Conservation (phyloP, 1,139 yeast genomes). For the Kodamaea fungicola region DNA sequence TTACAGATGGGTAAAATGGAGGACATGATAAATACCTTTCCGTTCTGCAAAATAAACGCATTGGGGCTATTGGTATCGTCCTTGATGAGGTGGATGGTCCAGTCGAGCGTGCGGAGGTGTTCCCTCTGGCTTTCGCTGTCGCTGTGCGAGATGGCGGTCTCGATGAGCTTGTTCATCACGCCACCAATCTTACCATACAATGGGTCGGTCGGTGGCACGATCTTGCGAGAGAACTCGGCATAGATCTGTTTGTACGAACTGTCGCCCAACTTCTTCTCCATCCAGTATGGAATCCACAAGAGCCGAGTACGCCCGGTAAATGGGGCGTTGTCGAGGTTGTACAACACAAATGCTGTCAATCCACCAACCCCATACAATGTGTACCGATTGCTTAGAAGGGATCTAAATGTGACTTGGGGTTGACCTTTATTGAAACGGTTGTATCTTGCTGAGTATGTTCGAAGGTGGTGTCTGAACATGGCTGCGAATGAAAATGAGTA, state of each 20-base stretch:
- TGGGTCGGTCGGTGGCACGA: conserved; percentile 56
- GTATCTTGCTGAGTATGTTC: conserved; percentile 3
- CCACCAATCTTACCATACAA: conserved; percentile 49
- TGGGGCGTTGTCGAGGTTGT: conserved; percentile 79
- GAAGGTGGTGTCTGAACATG: too few relatives aligned
- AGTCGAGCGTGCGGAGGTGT: conserved; percentile 46
- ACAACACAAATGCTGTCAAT: conserved; percentile 45
- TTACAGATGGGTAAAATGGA: conserved; percentile 75
- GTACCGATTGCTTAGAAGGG: background rate
- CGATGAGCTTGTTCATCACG: conserved; percentile 65
- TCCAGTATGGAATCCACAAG: conserved; percentile 66
- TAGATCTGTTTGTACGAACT: conserved; percentile 62
- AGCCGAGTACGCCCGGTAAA: conserved; percentile 71
- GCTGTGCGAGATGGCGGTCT: conserved; percentile 44
- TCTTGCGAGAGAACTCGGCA: conserved; percentile 38
- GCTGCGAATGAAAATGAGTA: too few relatives aligned
- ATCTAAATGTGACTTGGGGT: background rate
- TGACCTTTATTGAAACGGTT: conserved; percentile 9
- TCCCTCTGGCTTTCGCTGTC: conserved; percentile 28
- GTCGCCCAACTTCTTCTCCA: conserved; percentile 69
- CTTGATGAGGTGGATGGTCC: conserved; percentile 82
- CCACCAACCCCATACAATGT: conserved; percentile 5
- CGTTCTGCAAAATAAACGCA: conserved; percentile 94
- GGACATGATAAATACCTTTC: conserved; percentile 86
- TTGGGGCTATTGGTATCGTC: conserved; percentile 76